These are phyloP conservation scores for Pyrenophora teres DNA, from an alignment of 2,329 filamentous ascomycete species.

Conservation along the genomic window DNA sequence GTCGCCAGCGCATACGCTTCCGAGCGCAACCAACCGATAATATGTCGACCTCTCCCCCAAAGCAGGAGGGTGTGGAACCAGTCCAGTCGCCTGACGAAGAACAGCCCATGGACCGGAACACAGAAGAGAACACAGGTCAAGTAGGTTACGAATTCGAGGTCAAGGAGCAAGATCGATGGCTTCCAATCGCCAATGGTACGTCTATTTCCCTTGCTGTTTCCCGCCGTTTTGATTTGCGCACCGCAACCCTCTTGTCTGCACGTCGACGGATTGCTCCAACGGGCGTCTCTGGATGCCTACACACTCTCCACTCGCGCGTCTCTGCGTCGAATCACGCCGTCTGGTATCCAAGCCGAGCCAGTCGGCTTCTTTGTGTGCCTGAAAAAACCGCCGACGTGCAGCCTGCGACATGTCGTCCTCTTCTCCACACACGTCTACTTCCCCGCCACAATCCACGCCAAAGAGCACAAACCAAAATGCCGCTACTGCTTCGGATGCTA, in stretches of 20 bases:
- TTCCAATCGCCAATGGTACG: slow-evolving; percentile 99
- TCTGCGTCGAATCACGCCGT: slow-evolving; percentile 53
- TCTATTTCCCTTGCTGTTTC: slow-evolving; percentile 50
- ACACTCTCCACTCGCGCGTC: slow-evolving; percentile 55
- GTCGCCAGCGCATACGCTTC: slow-evolving; percentile 56
- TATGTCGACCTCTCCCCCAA: slow-evolving; percentile 92
- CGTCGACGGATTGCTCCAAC: slow-evolving; percentile 50
- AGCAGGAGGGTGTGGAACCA: slow-evolving; percentile 87
- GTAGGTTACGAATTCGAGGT: slow-evolving; percentile 94
- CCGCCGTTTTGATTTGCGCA: slow-evolving; percentile 48
- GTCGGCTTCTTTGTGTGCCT: slow-evolving; percentile 32
- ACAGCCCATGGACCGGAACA: slow-evolving; percentile 86
- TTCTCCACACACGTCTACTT: slow-evolving; percentile 47
- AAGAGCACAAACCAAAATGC: slow-evolving; percentile 32
- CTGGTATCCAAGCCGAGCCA: slow-evolving; percentile 30
- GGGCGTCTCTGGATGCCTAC: slow-evolving; percentile 54
- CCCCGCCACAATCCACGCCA: slow-evolving; percentile 37
- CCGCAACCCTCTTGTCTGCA: slow-evolving; percentile 39
- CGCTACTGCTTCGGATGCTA: slow-evolving; percentile 71
- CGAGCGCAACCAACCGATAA: slow-evolving; percentile 43
- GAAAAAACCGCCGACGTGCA: slow-evolving; percentile 48
- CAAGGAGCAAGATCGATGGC: slow-evolving; percentile 99
- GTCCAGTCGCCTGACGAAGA: slow-evolving; percentile 92
- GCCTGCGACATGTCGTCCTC: slow-evolving; percentile 52
- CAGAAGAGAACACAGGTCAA: slow-evolving; percentile 74